Evolutionary conservation across 208 protist genomes (phyloP), one percentile per base, ranked within the genome.

Genomic region (Trypanosomatidae sp.): DNA sequence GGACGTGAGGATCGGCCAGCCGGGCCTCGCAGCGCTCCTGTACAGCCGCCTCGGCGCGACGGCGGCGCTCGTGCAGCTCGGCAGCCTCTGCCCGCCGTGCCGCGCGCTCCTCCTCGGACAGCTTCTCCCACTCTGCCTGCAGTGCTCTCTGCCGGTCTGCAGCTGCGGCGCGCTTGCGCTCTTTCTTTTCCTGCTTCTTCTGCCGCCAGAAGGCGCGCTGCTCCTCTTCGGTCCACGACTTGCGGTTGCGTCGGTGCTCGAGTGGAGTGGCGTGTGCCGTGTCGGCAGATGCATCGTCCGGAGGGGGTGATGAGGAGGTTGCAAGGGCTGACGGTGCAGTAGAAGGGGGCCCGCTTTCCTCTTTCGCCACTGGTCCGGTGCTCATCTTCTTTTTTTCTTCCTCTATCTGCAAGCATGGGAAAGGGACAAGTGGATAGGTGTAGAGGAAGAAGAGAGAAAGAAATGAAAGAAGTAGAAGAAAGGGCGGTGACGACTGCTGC

Each of bases 201-300:
- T 74, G 64, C 56, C 75, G 73, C 91, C 91, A 95, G 62, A 86
- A 93, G 6, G 36, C 81, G 3, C 70, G 65, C 68, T 87, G 80
- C 62, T 92, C 83, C 39, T 90, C 88, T 22, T 73, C 80, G 4
- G 84, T 81, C 84, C 83, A 93, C 36, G 44, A 73, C 77, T 87
- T 84, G 69, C 87, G 83, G 22, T 90, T 80, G 12, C 78, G 85
- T 25, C 68, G 67, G 56, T 78, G 71, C 9, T 62, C 69, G 5
- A 9, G 3, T 0, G 64, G 59, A 1, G 66, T 56, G 49, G 64
- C n/a, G n/a, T n/a, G n/a, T n/a, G n/a, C n/a, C n/a, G n/a, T n/a
- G n/a, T n/a, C n/a, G n/a, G n/a, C n/a, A n/a, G n/a, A n/a, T n/a
- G n/a, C n/a, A n/a, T n/a, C n/a, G n/a, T n/a, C n/a, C n/a, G n/a